Evolutionary conservation across 2,329 filamentous ascomycete species (phyloP).

Genomic region (Botryotinia calthae): DNA sequence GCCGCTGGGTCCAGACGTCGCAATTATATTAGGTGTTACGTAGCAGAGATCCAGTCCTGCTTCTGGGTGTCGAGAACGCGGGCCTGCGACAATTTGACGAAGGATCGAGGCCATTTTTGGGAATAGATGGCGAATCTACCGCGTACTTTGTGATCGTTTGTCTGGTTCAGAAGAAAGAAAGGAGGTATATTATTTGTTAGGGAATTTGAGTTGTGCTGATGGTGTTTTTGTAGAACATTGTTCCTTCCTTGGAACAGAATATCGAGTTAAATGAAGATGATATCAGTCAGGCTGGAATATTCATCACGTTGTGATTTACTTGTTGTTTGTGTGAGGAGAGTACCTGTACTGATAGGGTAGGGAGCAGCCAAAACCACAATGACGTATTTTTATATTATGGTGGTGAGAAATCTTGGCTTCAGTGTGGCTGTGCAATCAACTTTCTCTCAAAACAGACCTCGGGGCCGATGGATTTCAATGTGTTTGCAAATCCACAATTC

Average conservation of each 20-base stretch:
- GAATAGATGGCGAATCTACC: background rate
- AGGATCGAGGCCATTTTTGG: conserved; percentile 69
- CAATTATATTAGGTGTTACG: conserved; percentile 74
- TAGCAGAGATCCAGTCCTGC: conserved; percentile 93
- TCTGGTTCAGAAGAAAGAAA: background rate
- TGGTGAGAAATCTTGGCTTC: background rate
- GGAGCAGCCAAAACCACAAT: background rate
- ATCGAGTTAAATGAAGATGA: background rate
- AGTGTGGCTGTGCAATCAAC: conserved; percentile 9
- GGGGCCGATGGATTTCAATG: background rate
- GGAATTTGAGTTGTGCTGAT: background rate
- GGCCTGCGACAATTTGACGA: conserved; percentile 87
- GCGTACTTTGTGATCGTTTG: background rate
- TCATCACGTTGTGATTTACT: background rate
- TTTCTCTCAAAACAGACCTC: background rate
- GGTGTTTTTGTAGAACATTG: background rate
- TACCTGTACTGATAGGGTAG: background rate
- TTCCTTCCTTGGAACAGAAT: conserved; percentile 7
- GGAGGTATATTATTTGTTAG: background rate
- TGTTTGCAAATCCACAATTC: background rate
- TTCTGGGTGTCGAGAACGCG: conserved; percentile 79
- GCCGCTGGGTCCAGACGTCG: conserved; percentile 78
- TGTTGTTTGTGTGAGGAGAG: background rate
- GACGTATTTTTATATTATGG: background rate
- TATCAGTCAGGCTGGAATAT: conserved; percentile 14